Base-by-base conservation (phyloP, 1,139 yeast species). In the Geotrichum candidum region DNA sequence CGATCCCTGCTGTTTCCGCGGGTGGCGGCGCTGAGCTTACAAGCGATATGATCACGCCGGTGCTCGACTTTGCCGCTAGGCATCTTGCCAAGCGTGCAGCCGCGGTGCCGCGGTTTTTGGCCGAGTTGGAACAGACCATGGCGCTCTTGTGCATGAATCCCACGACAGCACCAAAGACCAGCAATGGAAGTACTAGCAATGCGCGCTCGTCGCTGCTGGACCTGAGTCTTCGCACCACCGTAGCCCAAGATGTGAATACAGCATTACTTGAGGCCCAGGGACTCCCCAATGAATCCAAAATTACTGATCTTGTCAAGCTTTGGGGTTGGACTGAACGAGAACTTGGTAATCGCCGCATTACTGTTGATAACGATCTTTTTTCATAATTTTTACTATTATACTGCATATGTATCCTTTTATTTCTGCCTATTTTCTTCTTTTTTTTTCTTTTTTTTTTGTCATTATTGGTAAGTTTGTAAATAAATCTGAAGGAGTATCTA, bases 141-240 rank as follows among this genome's bases (percentile, higher is more conserved):
- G 78, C 80, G 3, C 65, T 77, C 50, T 64, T 77, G 48, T 77
- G 80, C 60, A 76, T 76, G 63, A 76, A 79, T 4, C 69, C 69
- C 0, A 73, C 11, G 41, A 13, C 41, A 13, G 41, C 41, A 35
- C 3, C 41, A 13, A 35, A 10, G 11, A 9, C 41, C 10, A n/a
- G 22, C 15, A n/a, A 5, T 35, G 10, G 15, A 2, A 13, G 41
- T 13, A 13, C 13, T 18, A 15, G 6, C 22, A 15, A 18, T 6
- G 22, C 46, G 72, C 50, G 72, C 70, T 1, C 72, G 75, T n/a
- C 70, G 70, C 67, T 76, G 52, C 65, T 76, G 70, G 77, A 74
- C 63, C 62, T 73, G 18, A 68, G 69, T 51, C 65, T 75, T 61
- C 68, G 80, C 7, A 65, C 68, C n/a, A 67, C 67, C 15, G 75